phyloP scores from a whole-genome alignment of 805 yeast genomes.

The Kurtzmaniella fragi region DNA sequence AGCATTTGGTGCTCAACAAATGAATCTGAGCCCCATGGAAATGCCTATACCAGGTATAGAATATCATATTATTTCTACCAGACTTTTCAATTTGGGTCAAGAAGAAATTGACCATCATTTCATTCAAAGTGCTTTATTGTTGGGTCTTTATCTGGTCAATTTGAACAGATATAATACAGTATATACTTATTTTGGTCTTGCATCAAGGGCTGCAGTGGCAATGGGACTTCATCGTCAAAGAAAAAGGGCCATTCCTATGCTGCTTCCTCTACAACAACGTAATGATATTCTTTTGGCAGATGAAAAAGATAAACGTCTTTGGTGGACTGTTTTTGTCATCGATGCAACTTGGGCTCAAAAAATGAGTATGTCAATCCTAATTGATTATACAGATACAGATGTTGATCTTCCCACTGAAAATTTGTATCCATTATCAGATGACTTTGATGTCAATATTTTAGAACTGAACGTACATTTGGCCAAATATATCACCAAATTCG shows the following conservation, averaged over 20 bases:
- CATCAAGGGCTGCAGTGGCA: slow-evolving; percentile 33
- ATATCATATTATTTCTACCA: slow-evolving; percentile 26
- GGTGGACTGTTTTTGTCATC: slow-evolving; percentile 39
- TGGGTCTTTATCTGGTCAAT: slow-evolving; percentile 35
- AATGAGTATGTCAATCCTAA: slow-evolving; percentile 34
- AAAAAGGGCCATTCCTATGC: not conserved
- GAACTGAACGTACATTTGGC: slow-evolving; percentile 36
- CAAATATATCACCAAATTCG: slow-evolving; percentile 31
- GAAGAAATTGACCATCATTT: slow-evolving; percentile 26
- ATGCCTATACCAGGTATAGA: slow-evolving; percentile 27
- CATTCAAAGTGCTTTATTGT: slow-evolving; percentile 28
- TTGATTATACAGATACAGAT: slow-evolving; percentile 39
- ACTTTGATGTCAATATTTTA: slow-evolving; percentile 25
- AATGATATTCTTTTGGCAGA: slow-evolving; percentile 2
- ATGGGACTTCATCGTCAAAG: slow-evolving; percentile 32
- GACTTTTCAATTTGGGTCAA: slow-evolving; percentile 25
- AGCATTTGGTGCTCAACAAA: slow-evolving; percentile 37
- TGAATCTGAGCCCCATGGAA: slow-evolving; percentile 1
- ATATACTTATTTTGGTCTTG: slow-evolving; percentile 35
- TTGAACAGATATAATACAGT: slow-evolving; percentile 33
- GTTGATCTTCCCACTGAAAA: slow-evolving; percentile 37
- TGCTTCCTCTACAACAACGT: slow-evolving; percentile 1
- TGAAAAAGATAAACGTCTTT: slow-evolving; percentile 32
- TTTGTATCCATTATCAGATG: slow-evolving; percentile 17
- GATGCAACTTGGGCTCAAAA: slow-evolving; percentile 38